A percentile compares a stretch with the other conserved stretches of the same genome.
phyloP scores from a whole-genome alignment of 257 asterid species.

The Catharanthus roseus region DNA sequence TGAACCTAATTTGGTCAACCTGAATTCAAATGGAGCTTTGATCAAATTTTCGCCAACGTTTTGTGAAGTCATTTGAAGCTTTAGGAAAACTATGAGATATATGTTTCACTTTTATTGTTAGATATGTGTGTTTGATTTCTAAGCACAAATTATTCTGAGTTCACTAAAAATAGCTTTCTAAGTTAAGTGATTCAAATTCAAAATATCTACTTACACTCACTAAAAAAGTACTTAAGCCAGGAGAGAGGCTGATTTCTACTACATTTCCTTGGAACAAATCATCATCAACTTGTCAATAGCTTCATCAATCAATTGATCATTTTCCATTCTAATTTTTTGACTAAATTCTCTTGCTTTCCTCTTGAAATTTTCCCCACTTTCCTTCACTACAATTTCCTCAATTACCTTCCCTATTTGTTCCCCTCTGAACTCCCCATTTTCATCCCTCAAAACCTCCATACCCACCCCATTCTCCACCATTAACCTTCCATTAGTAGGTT shows the following conservation, averaged over 20 bases:
- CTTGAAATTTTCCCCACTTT: conserved; percentile 2
- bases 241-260: neutral
- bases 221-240: too few species aligned
- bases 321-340: neutral
- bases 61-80: too few species aligned
- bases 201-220: too few species aligned
- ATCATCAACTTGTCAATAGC: conserved; percentile 7
- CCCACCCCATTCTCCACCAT: conserved; percentile 7
- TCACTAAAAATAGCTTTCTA: too few species aligned
- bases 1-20: too few species aligned
- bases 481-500: conserved; percentile 9
- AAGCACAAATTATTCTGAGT: too few species aligned
- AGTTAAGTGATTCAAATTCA: too few species aligned
- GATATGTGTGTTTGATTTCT: too few species aligned
- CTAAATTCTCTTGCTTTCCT: conserved; percentile 12
- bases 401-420: conserved; percentile 1
- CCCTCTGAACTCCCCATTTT: conserved; percentile 5
- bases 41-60: too few species aligned
- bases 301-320: neutral
- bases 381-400: conserved; percentile 1
- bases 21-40: too few species aligned
- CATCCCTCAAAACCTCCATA: conserved; percentile 11
- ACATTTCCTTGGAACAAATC: neutral
- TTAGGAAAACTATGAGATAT: too few species aligned
- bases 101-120: too few species aligned